A percentile compares a stretch with the other conserved stretches of the same genome.
Conservation (phyloP, 352 stramenopile genomes). For the Phytophthora sp. region DNA sequence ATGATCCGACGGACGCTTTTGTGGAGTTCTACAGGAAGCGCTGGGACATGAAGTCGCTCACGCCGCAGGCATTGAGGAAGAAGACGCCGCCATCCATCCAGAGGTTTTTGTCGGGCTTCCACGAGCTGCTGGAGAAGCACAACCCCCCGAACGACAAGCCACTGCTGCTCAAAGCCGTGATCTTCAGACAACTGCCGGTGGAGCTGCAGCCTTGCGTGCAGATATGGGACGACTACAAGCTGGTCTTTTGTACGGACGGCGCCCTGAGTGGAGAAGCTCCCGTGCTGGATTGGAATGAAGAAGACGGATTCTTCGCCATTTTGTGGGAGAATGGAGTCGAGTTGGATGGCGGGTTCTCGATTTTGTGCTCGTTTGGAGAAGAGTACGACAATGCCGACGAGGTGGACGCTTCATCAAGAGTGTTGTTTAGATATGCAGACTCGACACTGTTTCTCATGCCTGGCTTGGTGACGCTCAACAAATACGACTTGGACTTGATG, state of each 20-base stretch:
- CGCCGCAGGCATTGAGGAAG: slow-evolving; percentile 54
- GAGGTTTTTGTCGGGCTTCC: slow-evolving; percentile 73
- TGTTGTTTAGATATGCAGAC: slow-evolving; percentile 81
- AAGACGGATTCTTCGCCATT: slow-evolving; percentile 83
- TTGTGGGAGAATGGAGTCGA: slow-evolving; percentile 81
- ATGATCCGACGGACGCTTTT: slow-evolving; percentile 88
- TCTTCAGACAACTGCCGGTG: slow-evolving; percentile 73
- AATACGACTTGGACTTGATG: slow-evolving; percentile 80
- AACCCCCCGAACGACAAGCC: slow-evolving; percentile 66
- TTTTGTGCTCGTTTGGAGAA: slow-evolving; percentile 85
- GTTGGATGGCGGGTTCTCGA: slow-evolving; percentile 81
- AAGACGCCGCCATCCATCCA: slow-evolving; percentile 84
- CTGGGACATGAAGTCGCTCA: slow-evolving; percentile 78
- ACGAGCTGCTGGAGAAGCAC: slow-evolving; percentile 59
- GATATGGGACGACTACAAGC: slow-evolving; percentile 82
- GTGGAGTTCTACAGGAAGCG: slow-evolving; percentile 90
- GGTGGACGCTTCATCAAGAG: slow-evolving; percentile 64
- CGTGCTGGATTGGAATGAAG: slow-evolving; percentile 79
- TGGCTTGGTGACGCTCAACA: slow-evolving; percentile 76
- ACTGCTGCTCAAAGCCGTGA: slow-evolving; percentile 79
- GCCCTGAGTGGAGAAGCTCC: slow-evolving; percentile 35
- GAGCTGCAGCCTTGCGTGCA: slow-evolving; percentile 81
- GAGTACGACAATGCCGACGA: slow-evolving; percentile 69
- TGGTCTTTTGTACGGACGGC: slow-evolving; percentile 68
- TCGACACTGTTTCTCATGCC: slow-evolving; percentile 80